Conservation (phyloP, 305 asterid species). For the Plantago rigida region DNA sequence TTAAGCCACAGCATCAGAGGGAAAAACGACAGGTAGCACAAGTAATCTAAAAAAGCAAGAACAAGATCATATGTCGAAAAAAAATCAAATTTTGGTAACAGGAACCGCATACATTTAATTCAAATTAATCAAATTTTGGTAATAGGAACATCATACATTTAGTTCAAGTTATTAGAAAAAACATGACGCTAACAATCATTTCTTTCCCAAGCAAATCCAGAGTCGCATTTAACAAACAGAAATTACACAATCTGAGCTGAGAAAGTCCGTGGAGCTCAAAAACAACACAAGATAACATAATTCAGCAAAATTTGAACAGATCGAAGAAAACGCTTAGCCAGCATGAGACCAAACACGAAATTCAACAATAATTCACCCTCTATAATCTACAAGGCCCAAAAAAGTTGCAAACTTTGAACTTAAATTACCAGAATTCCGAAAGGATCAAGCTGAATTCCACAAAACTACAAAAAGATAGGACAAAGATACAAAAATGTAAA, state of each 20-base stretch:
- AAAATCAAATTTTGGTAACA: neutral
- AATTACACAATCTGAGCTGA: neutral
- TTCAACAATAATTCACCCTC: neutral
- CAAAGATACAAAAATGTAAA: slow-evolving; percentile 19
- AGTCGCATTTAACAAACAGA: neutral
- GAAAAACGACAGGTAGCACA: slow-evolving; percentile 9
- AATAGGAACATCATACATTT: too few species aligned
- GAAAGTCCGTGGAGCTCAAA: too few species aligned
- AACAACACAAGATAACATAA: neutral
- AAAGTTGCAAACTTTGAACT: neutral
- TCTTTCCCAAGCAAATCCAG: neutral
- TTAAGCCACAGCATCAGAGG: neutral
- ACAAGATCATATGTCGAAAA: neutral
- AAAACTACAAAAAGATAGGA: slow-evolving; percentile 14
- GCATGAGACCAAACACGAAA: too few species aligned
- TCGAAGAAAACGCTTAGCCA: neutral
- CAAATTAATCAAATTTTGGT: too few species aligned
- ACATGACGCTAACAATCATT: neutral
- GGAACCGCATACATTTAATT: too few species aligned
- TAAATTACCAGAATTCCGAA: neutral
- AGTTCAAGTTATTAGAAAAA: neutral
- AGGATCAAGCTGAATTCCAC: slow-evolving; percentile 23
- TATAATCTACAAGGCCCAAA: slow-evolving; percentile 16
- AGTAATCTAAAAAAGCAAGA: slow-evolving; percentile 1
- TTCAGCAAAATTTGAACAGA: neutral